Evolutionary conservation across 2,329 filamentous ascomycete species (phyloP).

Genomic region (Aureobasidium subglaciale): DNA sequence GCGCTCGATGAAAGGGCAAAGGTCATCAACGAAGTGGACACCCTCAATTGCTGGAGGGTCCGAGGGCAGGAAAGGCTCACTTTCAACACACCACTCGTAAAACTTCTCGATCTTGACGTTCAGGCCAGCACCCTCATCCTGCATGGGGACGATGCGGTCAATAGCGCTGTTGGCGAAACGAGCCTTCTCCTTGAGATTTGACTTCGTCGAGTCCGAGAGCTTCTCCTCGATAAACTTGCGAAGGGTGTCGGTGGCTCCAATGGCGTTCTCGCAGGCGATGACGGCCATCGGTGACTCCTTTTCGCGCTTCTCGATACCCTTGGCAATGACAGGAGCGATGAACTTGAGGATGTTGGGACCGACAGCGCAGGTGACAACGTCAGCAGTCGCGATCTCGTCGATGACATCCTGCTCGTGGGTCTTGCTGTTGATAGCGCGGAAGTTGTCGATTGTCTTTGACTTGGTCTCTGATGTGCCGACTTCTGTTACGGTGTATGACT

Average conservation of each 20-base stretch:
- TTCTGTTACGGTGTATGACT: constrained; percentile 86
- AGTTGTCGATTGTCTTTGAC: constrained; percentile 82
- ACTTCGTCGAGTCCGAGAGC: constrained; percentile 60
- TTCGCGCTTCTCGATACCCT: constrained; percentile 75
- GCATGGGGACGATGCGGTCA: constrained; percentile 93
- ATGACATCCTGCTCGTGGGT: constrained; percentile 73
- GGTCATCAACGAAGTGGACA: constrained; percentile 86
- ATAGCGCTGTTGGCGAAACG: constrained; percentile 97
- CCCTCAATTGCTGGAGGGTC: constrained; percentile 71
- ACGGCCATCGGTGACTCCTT: constrained; percentile 66
- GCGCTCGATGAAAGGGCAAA: constrained; percentile 94
- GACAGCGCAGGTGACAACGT: constrained; percentile 92
- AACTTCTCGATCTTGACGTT: constrained; percentile 97
- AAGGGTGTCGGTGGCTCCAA: constrained; percentile 85
- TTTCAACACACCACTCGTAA: constrained; percentile 97
- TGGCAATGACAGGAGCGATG: constrained; percentile 90
- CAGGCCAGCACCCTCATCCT: constrained; percentile 70
- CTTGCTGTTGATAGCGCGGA: constrained; percentile 94
- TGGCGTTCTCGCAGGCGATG: constrained; percentile 97
- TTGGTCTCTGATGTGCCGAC: constrained; percentile 77
- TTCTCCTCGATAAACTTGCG: constrained; percentile 67
- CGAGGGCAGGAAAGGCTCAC: constrained; percentile 69
- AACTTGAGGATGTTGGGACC: constrained; percentile 94
- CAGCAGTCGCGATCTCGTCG: constrained; percentile 77
- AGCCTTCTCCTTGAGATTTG: constrained; percentile 64